Evolutionary conservation across 176 grass and related monocot genomes (phyloP), one percentile per base, ranked within the genome.

Genomic region (Tillandsia fasciculata): DNA sequence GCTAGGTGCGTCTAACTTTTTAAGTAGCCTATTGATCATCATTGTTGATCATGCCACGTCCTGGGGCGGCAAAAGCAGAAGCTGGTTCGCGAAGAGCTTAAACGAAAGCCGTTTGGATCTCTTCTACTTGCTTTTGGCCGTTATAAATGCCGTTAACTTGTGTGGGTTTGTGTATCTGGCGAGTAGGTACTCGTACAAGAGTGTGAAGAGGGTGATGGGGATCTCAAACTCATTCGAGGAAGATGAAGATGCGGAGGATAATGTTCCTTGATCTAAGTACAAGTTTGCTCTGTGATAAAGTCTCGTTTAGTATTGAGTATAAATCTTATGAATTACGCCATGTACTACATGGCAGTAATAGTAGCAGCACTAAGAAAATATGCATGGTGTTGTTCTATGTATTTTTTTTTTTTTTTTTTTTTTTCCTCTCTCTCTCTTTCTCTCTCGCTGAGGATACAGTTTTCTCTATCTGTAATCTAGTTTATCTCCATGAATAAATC

Each of bases 51-150:
- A 3, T 26, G 17, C 77, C 8, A 96, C 72, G 10, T 64, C 68
- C 0, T 50, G 71, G 26, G 65, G 64, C 10, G 85, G 82, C 33
- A 42, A 42, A 0, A 68, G 52, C 15, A 18, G 51, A 0, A n/a
- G 86, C 3, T 96, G 88, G 88, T 88, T 96, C 26, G 88, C 61
- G n/a, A 88, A 84, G 72, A 85, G 91, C 75, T 66, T 91, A 8
- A 84, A 75, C 65, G 20, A 2, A 15, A 96, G 91, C 53, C 79
- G 91, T 65, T 23, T 96, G 0, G 91, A 96, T 70, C 80, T 89
- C 28, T 96, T 81, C 82, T 96, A 92, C 64, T 85, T 80, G 81
- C 65, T 96, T 54, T 47, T 96, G 0, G 83, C 79, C 0, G 74
- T 26, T 53, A 64, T 92, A 7, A 61, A 64, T 33, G 76, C 49